phyloP scores from a whole-genome alignment of 2,329 filamentous ascomycete genomes.

The Colletotrichum sublineola region DNA sequence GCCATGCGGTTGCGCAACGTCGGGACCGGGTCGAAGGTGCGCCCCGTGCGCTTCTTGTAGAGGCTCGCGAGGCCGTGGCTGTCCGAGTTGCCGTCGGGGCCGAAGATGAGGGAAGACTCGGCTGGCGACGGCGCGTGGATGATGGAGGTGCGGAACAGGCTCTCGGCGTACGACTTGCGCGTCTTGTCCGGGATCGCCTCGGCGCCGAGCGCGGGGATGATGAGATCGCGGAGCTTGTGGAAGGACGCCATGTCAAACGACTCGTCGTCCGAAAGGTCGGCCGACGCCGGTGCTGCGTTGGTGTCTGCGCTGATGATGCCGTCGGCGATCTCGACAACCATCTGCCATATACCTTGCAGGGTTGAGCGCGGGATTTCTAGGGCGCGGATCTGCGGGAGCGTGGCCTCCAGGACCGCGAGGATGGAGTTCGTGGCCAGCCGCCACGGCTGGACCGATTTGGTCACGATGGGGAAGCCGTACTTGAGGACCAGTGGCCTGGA shows the following conservation, averaged over 20 bases:
- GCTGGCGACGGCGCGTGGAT: slow-evolving; percentile 74
- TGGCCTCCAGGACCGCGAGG: slow-evolving; percentile 75
- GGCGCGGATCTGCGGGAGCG: slow-evolving; percentile 71
- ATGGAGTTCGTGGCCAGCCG: slow-evolving; percentile 80
- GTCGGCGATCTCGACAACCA: slow-evolving; percentile 73
- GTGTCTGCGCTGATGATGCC: slow-evolving; percentile 79
- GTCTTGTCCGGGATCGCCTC: slow-evolving; percentile 74
- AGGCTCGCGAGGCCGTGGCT: slow-evolving; percentile 70
- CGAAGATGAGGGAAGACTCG: slow-evolving; percentile 69
- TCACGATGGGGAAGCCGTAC: slow-evolving; percentile 80
- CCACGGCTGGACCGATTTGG: slow-evolving; percentile 82
- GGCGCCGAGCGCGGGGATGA: slow-evolving; percentile 80
- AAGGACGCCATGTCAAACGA: slow-evolving; percentile 85
- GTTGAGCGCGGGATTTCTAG: slow-evolving; percentile 60
- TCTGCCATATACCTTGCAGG: slow-evolving; percentile 76
- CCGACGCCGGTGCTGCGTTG: slow-evolving; percentile 57
- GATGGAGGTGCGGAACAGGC: slow-evolving; percentile 85
- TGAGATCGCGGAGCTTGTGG: slow-evolving; percentile 74
- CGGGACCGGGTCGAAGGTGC: slow-evolving; percentile 76
- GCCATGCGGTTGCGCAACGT: slow-evolving; percentile 78
- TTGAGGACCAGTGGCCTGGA: slow-evolving; percentile 80
- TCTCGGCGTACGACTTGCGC: slow-evolving; percentile 77
- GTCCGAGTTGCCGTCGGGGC: slow-evolving; percentile 52
- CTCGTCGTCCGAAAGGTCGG: slow-evolving; percentile 76
- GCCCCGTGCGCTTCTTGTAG: slow-evolving; percentile 75